A percentile compares a stretch with the other conserved stretches of the same genome.
Conservation (phyloP, 345 rosid species). For the Gossypium mustelinum region DNA sequence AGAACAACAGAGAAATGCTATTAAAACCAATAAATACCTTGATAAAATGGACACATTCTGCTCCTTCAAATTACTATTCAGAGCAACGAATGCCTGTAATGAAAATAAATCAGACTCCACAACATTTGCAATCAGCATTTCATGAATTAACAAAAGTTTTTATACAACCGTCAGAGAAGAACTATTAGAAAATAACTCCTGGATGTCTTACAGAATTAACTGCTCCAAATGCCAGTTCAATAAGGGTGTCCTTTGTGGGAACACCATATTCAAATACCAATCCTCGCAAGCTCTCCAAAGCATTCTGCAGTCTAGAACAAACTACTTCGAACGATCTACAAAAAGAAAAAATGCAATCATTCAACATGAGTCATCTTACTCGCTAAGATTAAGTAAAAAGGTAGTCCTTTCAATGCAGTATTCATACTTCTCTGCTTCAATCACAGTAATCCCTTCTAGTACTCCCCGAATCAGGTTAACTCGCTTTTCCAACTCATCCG, state of each 20-base stretch:
- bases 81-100: constrained; percentile 65
- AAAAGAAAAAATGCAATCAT: constrained; percentile 12
- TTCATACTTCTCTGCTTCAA: constrained; percentile 70
- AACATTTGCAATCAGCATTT: background rate
- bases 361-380: constrained; percentile 12
- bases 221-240: constrained; percentile 44
- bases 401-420: constrained; percentile 10
- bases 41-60: constrained; percentile 48
- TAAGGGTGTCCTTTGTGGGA: constrained; percentile 43
- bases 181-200: background rate
- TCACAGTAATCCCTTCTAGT: constrained; percentile 51
- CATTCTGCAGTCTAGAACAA: constrained; percentile 48
- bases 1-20: background rate
- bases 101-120: constrained; percentile 10
- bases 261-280: constrained; percentile 31
- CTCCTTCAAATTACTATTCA: constrained; percentile 44
- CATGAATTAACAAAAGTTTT: background rate
- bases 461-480: constrained; percentile 46
- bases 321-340: constrained; percentile 71
- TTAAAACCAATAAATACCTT: constrained; percentile 39
- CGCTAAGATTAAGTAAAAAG: background rate
- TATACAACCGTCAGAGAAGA: background rate
- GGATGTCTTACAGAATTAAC: constrained; percentile 51
- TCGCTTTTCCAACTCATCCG: constrained; percentile 36
- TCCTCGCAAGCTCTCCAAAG: constrained; percentile 62